Conservation (phyloP, 106 monocot species). For the Acorus gramineus region DNA sequence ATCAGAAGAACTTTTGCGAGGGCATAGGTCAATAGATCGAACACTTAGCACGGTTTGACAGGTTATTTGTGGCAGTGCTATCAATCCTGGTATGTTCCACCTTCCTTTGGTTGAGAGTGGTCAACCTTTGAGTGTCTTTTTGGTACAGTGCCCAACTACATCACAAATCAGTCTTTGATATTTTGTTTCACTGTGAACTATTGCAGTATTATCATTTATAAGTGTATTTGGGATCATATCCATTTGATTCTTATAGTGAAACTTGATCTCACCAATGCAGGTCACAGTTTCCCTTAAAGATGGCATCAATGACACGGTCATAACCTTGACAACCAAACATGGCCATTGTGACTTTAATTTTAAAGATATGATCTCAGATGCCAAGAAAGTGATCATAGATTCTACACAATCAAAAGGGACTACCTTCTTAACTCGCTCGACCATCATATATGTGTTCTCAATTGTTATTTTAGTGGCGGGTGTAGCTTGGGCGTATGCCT, state of each 20-base stretch:
- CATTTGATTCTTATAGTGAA: background rate
- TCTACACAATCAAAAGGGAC: slow-evolving; percentile 8
- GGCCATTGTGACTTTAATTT: slow-evolving; percentile 48
- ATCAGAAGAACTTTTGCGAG: too few relatives aligned
- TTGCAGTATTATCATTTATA: background rate
- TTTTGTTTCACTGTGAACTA: background rate
- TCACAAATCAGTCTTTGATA: too few relatives aligned
- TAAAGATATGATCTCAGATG: slow-evolving; percentile 32
- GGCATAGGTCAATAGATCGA: too few relatives aligned
- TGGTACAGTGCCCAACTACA: too few relatives aligned
- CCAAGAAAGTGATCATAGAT: slow-evolving; percentile 16
- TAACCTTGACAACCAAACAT: slow-evolving; percentile 33
- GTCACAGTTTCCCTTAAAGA: slow-evolving; percentile 43
- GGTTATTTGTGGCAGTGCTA: too few relatives aligned
- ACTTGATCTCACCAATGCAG: slow-evolving; percentile 24
- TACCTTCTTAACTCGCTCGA: slow-evolving; percentile 3
- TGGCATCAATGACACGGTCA: slow-evolving; percentile 24
- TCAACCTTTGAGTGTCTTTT: too few relatives aligned
- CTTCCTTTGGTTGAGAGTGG: too few relatives aligned
- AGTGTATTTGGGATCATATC: background rate
- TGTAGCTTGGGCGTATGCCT: slow-evolving; percentile 20
- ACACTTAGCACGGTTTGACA: too few relatives aligned
- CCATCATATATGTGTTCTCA: slow-evolving; percentile 21
- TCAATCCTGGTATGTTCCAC: too few relatives aligned
- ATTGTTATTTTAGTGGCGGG: slow-evolving; percentile 13